Evolutionary conservation across 169 alveolate genomes (phyloP).

Genomic region (Plasmodium coatneyi): DNA sequence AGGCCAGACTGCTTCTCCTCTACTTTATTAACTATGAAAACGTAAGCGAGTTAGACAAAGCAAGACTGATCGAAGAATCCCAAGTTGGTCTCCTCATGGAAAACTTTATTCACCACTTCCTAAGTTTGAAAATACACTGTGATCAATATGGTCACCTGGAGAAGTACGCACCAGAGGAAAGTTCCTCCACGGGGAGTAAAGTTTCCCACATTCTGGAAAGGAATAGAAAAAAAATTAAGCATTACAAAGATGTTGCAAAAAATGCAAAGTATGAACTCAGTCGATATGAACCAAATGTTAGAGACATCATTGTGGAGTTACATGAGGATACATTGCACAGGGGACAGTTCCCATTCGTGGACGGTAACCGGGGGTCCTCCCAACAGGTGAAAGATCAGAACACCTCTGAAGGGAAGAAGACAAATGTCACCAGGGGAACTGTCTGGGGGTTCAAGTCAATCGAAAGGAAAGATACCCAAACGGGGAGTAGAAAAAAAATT

Average conservation of each 20-base stretch:
- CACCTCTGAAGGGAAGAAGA: constrained; percentile 3
- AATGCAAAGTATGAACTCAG: constrained; percentile 41
- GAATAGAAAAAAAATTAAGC: constrained; percentile 44
- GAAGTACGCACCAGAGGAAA: background rate
- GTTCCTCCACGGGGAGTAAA: background rate
- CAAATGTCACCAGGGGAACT: constrained; percentile 49
- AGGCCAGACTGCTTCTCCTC: constrained; percentile 33
- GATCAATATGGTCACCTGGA: background rate
- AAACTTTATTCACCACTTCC: constrained; percentile 7
- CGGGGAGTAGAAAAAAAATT: constrained; percentile 62
- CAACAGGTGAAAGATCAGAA: background rate
- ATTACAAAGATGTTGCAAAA: constrained; percentile 37
- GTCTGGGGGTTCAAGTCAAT: constrained; percentile 39
- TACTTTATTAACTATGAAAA: constrained; percentile 33
- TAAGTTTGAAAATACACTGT: constrained; percentile 16
- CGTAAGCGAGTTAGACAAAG: constrained; percentile 14
- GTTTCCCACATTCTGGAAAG: background rate
- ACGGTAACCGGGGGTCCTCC: background rate
- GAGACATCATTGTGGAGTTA: constrained; percentile 61
- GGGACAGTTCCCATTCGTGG: constrained; percentile 42
- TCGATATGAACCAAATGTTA: constrained; percentile 61
- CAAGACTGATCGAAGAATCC: constrained; percentile 69
- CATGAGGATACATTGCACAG: constrained; percentile 23
- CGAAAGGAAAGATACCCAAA: background rate
- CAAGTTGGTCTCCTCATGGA: constrained; percentile 81